A percentile compares a stretch with the other conserved stretches of the same genome.
These are phyloP conservation scores for Fusarium irregulare DNA, from an alignment of 2,329 filamentous ascomycete genomes.

Conservation along the genomic window DNA sequence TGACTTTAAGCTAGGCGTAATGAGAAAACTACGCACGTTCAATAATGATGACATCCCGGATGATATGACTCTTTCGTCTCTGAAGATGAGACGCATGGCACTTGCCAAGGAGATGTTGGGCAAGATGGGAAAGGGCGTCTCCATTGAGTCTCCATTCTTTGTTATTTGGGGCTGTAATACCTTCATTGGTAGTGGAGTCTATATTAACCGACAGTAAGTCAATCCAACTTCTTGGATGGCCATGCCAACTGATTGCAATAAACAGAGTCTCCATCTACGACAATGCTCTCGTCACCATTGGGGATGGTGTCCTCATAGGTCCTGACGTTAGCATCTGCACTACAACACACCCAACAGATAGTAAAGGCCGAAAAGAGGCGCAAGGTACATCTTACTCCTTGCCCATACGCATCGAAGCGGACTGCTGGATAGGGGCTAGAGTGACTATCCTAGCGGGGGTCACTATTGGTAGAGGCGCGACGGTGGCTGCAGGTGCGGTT, in stretches of 20 bases:
- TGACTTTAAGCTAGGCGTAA: not conserved
- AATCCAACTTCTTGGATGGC: fast-evolving
- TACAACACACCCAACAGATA: constrained; percentile 2
- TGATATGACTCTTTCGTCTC: not conserved
- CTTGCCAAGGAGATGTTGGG: constrained; percentile 14
- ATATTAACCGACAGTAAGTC: constrained; percentile 22
- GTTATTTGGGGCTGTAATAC: constrained; percentile 22
- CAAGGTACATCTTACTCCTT: constrained; percentile 16
- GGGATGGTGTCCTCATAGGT: constrained; percentile 1
- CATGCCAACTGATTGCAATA: not conserved
- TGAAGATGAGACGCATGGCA: constrained; percentile 7
- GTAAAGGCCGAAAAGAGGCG: not conserved
- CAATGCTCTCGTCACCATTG: constrained; percentile 20
- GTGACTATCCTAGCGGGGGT: constrained; percentile 15
- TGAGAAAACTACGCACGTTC: constrained; percentile 2
- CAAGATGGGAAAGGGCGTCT: not conserved
- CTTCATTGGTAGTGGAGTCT: constrained; percentile 8
- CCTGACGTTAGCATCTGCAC: constrained; percentile 22
- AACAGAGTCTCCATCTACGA: constrained; percentile 5
- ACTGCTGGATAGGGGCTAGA: constrained; percentile 21
- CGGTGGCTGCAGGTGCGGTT: constrained; percentile 20
- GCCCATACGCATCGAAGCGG: constrained; percentile 14
- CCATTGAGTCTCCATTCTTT: constrained; percentile 19
- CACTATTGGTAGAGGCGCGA: constrained; percentile 11
- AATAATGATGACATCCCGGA: constrained; percentile 10